A percentile compares a stretch with the other conserved stretches of the same genome.
Conservation (phyloP, 2,329 filamentous ascomycete species). For the Pseudomassariella vexata region DNA sequence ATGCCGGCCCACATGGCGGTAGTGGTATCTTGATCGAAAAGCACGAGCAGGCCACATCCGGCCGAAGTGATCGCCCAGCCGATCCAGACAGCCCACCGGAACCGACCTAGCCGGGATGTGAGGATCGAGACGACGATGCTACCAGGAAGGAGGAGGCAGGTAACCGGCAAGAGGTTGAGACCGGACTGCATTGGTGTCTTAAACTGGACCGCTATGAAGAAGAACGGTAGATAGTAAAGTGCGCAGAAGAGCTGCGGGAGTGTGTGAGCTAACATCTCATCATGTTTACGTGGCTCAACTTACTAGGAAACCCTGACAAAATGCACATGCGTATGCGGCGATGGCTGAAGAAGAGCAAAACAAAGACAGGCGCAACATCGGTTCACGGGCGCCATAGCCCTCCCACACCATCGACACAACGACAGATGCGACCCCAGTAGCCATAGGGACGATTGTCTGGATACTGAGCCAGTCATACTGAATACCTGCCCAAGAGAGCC, state of each 20-base stretch:
- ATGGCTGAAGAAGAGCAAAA: constrained; percentile 2
- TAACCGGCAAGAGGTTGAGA: constrained; percentile 2
- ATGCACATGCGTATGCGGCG: constrained; percentile 4
- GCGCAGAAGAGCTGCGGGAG: constrained; percentile 1
- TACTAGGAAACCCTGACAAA: constrained; percentile 6
- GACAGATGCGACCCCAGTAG: constrained; percentile 13
- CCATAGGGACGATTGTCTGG: constrained; percentile 14
- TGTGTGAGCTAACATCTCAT: too few species aligned
- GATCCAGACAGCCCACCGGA: constrained; percentile 3
- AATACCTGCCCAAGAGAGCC: constrained; percentile 40
- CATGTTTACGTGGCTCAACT: background rate
- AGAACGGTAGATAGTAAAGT: constrained; percentile 6
- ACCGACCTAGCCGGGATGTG: constrained; percentile 2
- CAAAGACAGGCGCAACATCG: constrained; percentile 6
- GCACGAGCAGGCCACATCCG: background rate
- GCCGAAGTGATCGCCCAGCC: background rate
- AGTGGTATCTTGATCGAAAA: background rate
- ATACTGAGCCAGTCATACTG: constrained; percentile 31
- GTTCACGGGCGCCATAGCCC: constrained; percentile 5
- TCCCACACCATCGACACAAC: constrained; percentile 16
- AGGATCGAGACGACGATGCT: constrained; percentile 4
- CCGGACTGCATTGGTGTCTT: constrained; percentile 1
- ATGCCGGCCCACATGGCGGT: constrained; percentile 1
- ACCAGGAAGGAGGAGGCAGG: constrained; percentile 1
- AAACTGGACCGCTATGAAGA: constrained; percentile 3